Percentiles rank a stretch among this genome's conserved stretches.
phyloP scores from a whole-genome alignment of 2,329 filamentous ascomycete genomes.

The Cordyceps militaris region DNA sequence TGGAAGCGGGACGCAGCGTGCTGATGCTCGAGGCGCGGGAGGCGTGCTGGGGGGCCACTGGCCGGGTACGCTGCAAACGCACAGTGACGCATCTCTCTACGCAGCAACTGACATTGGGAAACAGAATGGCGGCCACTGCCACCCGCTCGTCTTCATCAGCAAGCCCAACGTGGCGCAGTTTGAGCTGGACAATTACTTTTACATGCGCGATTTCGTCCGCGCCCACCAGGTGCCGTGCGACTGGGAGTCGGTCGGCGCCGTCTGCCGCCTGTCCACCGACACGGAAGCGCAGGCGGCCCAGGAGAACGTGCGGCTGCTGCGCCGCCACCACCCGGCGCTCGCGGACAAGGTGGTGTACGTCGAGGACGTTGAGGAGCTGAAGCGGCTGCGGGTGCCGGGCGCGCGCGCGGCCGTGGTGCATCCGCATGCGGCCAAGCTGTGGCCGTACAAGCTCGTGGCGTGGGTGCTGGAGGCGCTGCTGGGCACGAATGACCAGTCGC shows the following conservation, averaged over 20 bases:
- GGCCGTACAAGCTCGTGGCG: constrained; percentile 79
- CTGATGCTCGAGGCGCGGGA: constrained; percentile 72
- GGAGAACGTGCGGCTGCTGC: constrained; percentile 43
- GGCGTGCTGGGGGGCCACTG: constrained; percentile 76
- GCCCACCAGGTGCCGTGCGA: constrained; percentile 59
- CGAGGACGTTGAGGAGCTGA: constrained; percentile 33
- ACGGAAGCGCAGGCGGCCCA: constrained; percentile 47
- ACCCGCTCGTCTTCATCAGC: constrained; percentile 59
- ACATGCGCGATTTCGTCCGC: constrained; percentile 51
- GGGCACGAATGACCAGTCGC: constrained; percentile 22
- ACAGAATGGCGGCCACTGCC: constrained; percentile 67
- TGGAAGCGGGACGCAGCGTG: constrained; percentile 45
- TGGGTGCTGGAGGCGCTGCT: constrained; percentile 60
- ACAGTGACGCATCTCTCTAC: background rate
- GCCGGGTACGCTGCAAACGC: constrained; percentile 49
- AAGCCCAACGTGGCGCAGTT: constrained; percentile 59
- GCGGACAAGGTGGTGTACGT: constrained; percentile 39
- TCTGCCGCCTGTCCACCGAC: constrained; percentile 55
- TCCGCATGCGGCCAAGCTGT: constrained; percentile 58
- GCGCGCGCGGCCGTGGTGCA: constrained; percentile 60
- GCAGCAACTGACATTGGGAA: background rate
- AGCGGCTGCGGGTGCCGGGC: constrained; percentile 44
- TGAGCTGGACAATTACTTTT: constrained; percentile 61
- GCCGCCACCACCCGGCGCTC: constrained; percentile 48
- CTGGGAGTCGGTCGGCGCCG: constrained; percentile 56